phyloP scores from a whole-genome alignment of 225 moss, liverwort and hornwort genomes.

The Marchantia paleacea region DNA sequence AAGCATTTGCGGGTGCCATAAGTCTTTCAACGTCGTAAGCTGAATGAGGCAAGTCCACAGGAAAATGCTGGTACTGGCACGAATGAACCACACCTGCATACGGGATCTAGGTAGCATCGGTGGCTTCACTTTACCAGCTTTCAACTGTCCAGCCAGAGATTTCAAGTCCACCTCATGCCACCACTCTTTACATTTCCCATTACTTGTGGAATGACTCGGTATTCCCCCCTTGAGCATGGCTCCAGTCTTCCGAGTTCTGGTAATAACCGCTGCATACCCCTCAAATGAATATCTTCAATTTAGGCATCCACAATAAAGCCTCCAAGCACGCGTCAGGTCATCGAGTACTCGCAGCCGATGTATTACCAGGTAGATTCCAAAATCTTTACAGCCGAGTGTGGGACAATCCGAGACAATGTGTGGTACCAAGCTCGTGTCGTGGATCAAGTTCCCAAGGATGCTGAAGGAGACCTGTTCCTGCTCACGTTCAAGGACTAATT shows the following conservation, averaged over 20 bases:
- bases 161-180: conserved; percentile 34
- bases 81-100: conserved; percentile 34
- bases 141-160: conserved; percentile 31
- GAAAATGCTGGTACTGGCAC: conserved; percentile 34
- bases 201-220: conserved; percentile 8
- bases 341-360: not conserved
- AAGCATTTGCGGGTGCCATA: conserved; percentile 36
- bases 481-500: not conserved
- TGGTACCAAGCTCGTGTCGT: not conserved
- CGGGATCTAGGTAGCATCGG: conserved; percentile 29
- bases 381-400: not conserved
- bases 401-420: not conserved
- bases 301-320: not conserved
- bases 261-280: not conserved
- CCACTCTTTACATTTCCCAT: conserved; percentile 39
- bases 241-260: conserved; percentile 1
- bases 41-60: conserved; percentile 46
- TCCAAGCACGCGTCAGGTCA: not conserved
- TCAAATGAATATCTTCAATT: not conserved
- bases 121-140: conserved; percentile 22
- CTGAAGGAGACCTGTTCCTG: not conserved
- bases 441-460: not conserved
- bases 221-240: conserved; percentile 23
- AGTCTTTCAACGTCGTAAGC: conserved; percentile 33
- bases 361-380: not conserved